Evolutionary conservation across 2,329 filamentous ascomycete genomes (phyloP).

Genomic region (Metarhizium guizhouense): DNA sequence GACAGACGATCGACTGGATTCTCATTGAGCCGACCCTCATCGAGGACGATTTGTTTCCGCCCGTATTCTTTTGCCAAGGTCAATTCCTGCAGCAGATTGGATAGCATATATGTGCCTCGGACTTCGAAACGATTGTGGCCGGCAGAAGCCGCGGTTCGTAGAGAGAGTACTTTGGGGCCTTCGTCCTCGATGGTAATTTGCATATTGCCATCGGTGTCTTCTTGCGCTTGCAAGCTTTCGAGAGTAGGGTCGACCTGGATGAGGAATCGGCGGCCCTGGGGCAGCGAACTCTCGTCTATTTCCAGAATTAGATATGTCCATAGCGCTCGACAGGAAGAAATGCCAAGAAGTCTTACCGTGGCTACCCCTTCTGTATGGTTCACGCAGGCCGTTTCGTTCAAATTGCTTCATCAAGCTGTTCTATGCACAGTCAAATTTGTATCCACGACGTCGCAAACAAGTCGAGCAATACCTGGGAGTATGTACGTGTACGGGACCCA

Average conservation of each 20-base stretch:
- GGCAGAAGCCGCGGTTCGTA: conserved; percentile 78
- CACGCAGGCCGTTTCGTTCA: conserved; percentile 40
- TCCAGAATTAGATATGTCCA: neutral
- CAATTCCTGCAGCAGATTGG: conserved; percentile 90
- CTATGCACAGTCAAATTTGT: conserved; percentile 26
- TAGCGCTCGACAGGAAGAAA: neutral
- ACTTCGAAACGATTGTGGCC: conserved; percentile 85
- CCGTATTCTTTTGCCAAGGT: conserved; percentile 87
- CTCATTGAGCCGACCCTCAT: conserved; percentile 86
- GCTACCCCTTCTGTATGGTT: conserved; percentile 50
- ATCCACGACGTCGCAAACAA: neutral
- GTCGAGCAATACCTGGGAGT: conserved; percentile 38
- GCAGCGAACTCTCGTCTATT: conserved; percentile 62
- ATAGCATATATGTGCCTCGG: conserved; percentile 93
- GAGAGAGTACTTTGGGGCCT: conserved; percentile 80
- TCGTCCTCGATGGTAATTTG: conserved; percentile 97
- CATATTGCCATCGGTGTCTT: conserved; percentile 90
- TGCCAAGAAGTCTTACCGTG: conserved; percentile 33
- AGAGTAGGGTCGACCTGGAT: conserved; percentile 81
- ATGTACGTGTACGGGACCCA: conserved; percentile 45
- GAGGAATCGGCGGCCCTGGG: conserved; percentile 66
- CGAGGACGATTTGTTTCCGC: conserved; percentile 80
- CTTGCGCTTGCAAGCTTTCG: conserved; percentile 67
- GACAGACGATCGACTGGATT: conserved; percentile 86
- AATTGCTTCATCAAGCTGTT: conserved; percentile 46